These are phyloP conservation scores for Ajuga chamaepitys DNA, from an alignment of 257 asterid species.

Conservation along the genomic window DNA sequence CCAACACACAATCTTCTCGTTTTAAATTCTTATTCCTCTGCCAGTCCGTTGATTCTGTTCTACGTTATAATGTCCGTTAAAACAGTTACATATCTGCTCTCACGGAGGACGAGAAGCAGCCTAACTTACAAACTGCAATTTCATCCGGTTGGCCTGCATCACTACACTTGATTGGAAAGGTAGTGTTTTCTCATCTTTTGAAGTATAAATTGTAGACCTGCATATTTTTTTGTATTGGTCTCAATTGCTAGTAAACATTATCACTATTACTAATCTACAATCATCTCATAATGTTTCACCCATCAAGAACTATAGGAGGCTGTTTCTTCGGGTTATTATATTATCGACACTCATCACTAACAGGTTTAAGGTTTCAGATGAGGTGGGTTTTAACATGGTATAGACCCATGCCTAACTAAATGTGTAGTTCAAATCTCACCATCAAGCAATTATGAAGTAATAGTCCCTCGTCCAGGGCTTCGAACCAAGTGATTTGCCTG, in stretches of 20 bases:
- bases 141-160: slow-evolving; percentile 95
- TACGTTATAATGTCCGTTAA: slow-evolving; percentile 9
- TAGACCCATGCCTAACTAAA: background rate
- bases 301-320: background rate
- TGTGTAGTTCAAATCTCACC: background rate
- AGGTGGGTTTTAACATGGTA: background rate
- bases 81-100: slow-evolving; percentile 92
- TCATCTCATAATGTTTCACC: background rate
- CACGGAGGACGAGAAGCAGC: slow-evolving; percentile 50
- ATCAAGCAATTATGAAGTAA: background rate
- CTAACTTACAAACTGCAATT: slow-evolving; percentile 59
- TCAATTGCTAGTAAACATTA: background rate
- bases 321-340: background rate
- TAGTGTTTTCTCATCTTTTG: slow-evolving; percentile 9
- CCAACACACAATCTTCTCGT: background rate
- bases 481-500: background rate
- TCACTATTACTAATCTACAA: background rate
- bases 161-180: slow-evolving; percentile 96
- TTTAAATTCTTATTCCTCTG: background rate
- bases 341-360: background rate
- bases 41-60: slow-evolving; percentile 1
- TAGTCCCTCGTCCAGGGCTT: background rate
- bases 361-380: background rate
- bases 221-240: background rate
- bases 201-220: background rate